phyloP scores from a whole-genome alignment of 129 eudicot genomes.

The Saussurea involucrata region DNA sequence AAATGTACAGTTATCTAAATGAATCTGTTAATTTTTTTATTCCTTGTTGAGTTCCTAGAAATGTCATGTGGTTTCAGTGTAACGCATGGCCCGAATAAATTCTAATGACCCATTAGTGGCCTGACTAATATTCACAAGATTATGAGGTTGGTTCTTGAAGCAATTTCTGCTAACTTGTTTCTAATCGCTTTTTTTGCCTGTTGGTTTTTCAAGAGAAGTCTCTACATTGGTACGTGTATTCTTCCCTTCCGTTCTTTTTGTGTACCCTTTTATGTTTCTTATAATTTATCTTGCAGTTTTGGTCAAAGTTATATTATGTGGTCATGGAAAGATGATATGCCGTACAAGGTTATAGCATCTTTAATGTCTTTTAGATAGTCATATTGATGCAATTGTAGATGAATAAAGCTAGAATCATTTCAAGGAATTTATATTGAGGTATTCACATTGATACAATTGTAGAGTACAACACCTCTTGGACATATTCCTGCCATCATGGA shows the following conservation, averaged over 20 bases:
- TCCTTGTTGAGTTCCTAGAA: neutral
- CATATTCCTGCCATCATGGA: neutral
- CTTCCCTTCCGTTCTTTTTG: neutral
- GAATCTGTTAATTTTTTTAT: neutral
- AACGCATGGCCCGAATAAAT: neutral
- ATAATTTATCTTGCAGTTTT: neutral
- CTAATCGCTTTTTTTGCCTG: neutral
- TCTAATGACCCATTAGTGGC: neutral
- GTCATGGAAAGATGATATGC: slow-evolving; percentile 2
- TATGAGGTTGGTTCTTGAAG: neutral
- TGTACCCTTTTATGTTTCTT: neutral
- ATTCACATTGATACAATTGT: neutral
- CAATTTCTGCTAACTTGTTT: neutral
- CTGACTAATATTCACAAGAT: neutral
- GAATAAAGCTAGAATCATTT: neutral
- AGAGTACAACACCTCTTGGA: neutral
- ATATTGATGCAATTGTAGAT: neutral
- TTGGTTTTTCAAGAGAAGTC: neutral
- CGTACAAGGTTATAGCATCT: neutral
- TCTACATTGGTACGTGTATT: neutral
- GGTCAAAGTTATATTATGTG: slow-evolving; percentile 2
- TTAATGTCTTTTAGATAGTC: neutral
- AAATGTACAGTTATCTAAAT: neutral
- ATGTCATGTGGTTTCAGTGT: neutral
- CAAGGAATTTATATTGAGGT: neutral